Conservation (phyloP, 495 filamentous ascomycete genomes). For the Neurospora sp. region DNA sequence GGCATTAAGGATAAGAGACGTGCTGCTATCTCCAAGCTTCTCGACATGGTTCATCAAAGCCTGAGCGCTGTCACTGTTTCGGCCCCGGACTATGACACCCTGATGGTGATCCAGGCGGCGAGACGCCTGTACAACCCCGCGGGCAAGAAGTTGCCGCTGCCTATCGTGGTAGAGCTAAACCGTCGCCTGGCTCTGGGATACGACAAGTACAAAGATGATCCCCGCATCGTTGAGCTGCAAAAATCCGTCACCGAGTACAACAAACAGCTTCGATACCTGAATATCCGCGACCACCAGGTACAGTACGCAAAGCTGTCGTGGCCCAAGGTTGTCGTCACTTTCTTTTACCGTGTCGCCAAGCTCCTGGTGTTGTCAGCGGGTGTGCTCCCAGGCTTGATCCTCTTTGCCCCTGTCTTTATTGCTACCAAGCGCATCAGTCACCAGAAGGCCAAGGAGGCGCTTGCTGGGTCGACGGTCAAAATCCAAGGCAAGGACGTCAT, state of each 20-base stretch:
- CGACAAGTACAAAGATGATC: constrained; percentile 83
- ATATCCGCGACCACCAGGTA: constrained; percentile 91
- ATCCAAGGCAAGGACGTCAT: constrained; percentile 90
- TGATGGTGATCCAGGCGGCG: constrained; percentile 97
- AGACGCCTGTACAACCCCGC: constrained; percentile 88
- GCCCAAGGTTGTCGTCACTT: constrained; percentile 58
- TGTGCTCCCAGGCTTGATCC: constrained; percentile 74
- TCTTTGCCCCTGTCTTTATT: constrained; percentile 89
- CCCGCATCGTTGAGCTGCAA: constrained; percentile 68
- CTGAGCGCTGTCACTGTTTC: constrained; percentile 87
- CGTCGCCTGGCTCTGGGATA: constrained; percentile 88
- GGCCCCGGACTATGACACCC: constrained; percentile 88
- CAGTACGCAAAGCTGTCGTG: constrained; percentile 80
- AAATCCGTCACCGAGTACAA: constrained; percentile 81
- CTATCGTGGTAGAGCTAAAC: constrained; percentile 93
- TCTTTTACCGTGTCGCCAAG: constrained; percentile 74
- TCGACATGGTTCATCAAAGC: constrained; percentile 78
- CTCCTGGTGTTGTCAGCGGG: constrained; percentile 65
- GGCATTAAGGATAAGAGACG: constrained; percentile 62
- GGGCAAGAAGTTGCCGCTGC: constrained; percentile 87
- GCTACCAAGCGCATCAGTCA: constrained; percentile 82
- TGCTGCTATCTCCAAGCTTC: constrained; percentile 68
- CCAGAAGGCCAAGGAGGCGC: constrained; percentile 79
- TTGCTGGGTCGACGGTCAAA: constrained; percentile 90
- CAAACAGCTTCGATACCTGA: constrained; percentile 71